phyloP scores from a whole-genome alignment of 164 flowering plant genomes.

The Euptelea pleiosperma region DNA sequence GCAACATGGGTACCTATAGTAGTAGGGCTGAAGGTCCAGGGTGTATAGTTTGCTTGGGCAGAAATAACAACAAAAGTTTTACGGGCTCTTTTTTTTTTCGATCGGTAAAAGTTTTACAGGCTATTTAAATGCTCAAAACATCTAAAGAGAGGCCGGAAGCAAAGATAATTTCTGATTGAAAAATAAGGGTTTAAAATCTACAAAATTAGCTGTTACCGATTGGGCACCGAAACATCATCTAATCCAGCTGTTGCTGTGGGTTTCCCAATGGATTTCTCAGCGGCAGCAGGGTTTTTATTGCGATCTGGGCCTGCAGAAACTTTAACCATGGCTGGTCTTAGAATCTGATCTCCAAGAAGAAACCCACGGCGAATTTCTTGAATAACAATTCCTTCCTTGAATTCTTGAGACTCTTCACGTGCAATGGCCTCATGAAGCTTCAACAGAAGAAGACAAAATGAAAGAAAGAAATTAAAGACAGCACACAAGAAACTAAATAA shows the following conservation, averaged over 20 bases:
- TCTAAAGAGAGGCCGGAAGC: too few relatives aligned
- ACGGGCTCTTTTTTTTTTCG: too few relatives aligned
- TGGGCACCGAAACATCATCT: conserved; percentile 23
- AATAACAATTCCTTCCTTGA: conserved; percentile 68
- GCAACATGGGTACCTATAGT: too few relatives aligned
- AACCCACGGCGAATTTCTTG: conserved; percentile 84
- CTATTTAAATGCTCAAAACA: too few relatives aligned
- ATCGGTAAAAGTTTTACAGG: too few relatives aligned
- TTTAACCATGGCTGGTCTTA: conserved; percentile 92
- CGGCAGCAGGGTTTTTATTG: conserved; percentile 29
- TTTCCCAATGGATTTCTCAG: conserved; percentile 29
- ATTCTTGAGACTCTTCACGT: conserved; percentile 76
- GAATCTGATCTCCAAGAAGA: conserved; percentile 61
- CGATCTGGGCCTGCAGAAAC: conserved; percentile 84
- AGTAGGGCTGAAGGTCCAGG: too few relatives aligned
- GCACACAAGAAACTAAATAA: neutral
- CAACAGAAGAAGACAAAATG: neutral
- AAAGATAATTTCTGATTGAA: too few relatives aligned
- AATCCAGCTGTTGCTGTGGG: conserved; percentile 38
- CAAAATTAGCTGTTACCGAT: conserved; percentile 5
- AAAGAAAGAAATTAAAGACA: neutral
- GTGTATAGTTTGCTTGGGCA: too few relatives aligned
- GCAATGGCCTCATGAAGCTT: conserved; percentile 91
- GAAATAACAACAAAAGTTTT: too few relatives aligned
- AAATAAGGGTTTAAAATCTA: too few relatives aligned